A percentile compares a stretch with the other conserved stretches of the same genome.
These are phyloP conservation scores for Stachybotrys echinatus DNA, from an alignment of 2,329 filamentous ascomycete species.

Conservation along the genomic window DNA sequence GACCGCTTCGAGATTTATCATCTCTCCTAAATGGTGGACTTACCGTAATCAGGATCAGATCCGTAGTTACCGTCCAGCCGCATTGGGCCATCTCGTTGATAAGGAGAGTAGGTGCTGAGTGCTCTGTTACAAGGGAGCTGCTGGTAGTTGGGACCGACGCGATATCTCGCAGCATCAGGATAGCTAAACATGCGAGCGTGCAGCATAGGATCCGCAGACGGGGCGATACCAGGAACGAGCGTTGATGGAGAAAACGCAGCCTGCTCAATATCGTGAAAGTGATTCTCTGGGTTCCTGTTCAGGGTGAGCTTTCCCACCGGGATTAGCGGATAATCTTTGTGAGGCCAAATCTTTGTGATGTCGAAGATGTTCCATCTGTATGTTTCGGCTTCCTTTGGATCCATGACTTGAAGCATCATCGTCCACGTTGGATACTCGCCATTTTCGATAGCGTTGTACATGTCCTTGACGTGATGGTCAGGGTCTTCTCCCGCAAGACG, in stretches of 20 bases:
- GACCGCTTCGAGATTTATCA: too few species aligned
- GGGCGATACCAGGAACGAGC: conserved; percentile 44
- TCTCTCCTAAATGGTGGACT: background rate
- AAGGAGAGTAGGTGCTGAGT: conserved; percentile 22
- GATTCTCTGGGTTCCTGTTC: conserved; percentile 43
- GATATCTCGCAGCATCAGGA: conserved; percentile 43
- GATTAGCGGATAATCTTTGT: conserved; percentile 40
- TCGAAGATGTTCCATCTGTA: conserved; percentile 49
- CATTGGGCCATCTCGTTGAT: conserved; percentile 30
- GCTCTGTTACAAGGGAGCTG: conserved; percentile 33
- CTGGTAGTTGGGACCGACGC: conserved; percentile 46
- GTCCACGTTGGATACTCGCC: conserved; percentile 48
- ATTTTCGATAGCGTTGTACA: conserved; percentile 9
- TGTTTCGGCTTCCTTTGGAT: conserved; percentile 41
- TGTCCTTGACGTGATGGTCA: conserved; percentile 9
- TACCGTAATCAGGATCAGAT: background rate
- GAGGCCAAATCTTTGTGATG: conserved; percentile 49
- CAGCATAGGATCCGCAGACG: conserved; percentile 38
- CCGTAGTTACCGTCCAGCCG: conserved; percentile 28
- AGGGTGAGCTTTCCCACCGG: conserved; percentile 45
- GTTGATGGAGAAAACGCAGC: conserved; percentile 45
- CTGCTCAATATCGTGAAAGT: conserved; percentile 44
- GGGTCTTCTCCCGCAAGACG: background rate
- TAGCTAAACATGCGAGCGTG: conserved; percentile 46
- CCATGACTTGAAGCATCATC: conserved; percentile 47